Evolutionary conservation across 2,329 filamentous ascomycete species (phyloP).

Genomic region (Colletotrichum cuscutae): DNA sequence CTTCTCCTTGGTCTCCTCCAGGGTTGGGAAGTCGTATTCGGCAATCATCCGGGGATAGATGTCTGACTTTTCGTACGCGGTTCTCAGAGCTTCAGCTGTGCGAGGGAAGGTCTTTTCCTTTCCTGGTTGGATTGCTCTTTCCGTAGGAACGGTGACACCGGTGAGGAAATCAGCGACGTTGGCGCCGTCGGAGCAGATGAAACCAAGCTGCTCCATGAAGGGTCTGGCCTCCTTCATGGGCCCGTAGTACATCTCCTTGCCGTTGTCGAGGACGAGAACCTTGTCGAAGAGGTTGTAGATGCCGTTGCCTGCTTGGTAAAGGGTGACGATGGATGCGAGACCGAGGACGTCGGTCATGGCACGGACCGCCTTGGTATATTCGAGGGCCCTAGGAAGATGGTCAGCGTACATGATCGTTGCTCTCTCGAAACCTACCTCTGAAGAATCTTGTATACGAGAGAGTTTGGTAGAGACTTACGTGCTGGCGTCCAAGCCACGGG

Average conservation of each 20-base stretch:
- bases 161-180: constrained; percentile 75
- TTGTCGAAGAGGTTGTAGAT: constrained; percentile 79
- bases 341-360: constrained; percentile 72
- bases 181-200: constrained; percentile 69
- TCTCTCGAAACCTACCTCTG: too few species aligned
- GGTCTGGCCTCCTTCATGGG: constrained; percentile 66
- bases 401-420: constrained; percentile 8
- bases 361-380: constrained; percentile 70
- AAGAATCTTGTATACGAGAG: too few species aligned
- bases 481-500: constrained; percentile 72
- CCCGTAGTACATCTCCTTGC: constrained; percentile 74
- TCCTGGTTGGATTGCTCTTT: constrained; percentile 67
- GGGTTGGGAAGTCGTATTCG: constrained; percentile 68
- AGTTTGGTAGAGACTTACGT: constrained; percentile 50
- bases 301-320: constrained; percentile 77
- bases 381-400: constrained; percentile 55
- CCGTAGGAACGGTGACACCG: constrained; percentile 73
- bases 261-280: constrained; percentile 73
- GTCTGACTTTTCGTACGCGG: constrained; percentile 61
- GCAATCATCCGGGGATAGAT: constrained; percentile 61
- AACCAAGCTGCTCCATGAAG: constrained; percentile 74
- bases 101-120: constrained; percentile 55
- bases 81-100: constrained; percentile 55
- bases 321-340: constrained; percentile 69
- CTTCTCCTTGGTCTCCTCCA: constrained; percentile 56